Evolutionary conservation across 331 rosid species (phyloP).

Genomic region (Rhamnella rubrinervis): DNA sequence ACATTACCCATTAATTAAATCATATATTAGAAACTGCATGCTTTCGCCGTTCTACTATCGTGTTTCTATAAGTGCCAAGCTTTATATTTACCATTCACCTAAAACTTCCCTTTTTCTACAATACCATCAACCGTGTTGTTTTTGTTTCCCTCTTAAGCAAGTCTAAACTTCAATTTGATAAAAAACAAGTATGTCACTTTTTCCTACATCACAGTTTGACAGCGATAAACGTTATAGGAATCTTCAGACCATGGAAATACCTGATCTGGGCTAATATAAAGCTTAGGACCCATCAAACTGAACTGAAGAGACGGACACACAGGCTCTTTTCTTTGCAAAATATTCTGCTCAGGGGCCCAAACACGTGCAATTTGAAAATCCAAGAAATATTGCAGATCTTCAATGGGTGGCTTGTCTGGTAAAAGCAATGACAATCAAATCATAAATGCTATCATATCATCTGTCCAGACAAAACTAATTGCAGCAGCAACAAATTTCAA

Average conservation of each 20-base stretch:
- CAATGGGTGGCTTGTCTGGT: conserved; percentile 93
- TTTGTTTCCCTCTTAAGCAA: too few relatives aligned
- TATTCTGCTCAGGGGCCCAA: conserved; percentile 94
- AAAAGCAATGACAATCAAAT: conserved; percentile 17
- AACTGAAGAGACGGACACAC: conserved; percentile 86
- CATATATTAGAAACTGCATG: neutral
- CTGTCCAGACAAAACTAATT: neutral
- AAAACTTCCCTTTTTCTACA: neutral
- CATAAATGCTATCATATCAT: conserved; percentile 14
- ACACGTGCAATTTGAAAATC: conserved; percentile 86
- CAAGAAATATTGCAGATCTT: conserved; percentile 92
- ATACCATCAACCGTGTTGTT: neutral
- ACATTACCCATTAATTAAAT: neutral
- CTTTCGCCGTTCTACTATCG: neutral
- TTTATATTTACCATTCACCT: neutral
- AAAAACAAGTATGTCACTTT: neutral
- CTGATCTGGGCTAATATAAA: conserved; percentile 93
- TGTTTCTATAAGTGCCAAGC: neutral
- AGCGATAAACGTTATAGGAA: conserved; percentile 8
- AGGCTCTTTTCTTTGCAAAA: conserved; percentile 88
- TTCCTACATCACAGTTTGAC: neutral
- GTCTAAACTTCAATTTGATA: too few relatives aligned
- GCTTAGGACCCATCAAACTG: conserved; percentile 99
- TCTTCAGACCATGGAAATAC: conserved; percentile 35
- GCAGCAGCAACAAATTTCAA: too few relatives aligned